Evolutionary conservation across 1,284 basidiomycete genomes (phyloP), one percentile per base, ranked within the genome.

Genomic region (Ganoderma leucocontextum): DNA sequence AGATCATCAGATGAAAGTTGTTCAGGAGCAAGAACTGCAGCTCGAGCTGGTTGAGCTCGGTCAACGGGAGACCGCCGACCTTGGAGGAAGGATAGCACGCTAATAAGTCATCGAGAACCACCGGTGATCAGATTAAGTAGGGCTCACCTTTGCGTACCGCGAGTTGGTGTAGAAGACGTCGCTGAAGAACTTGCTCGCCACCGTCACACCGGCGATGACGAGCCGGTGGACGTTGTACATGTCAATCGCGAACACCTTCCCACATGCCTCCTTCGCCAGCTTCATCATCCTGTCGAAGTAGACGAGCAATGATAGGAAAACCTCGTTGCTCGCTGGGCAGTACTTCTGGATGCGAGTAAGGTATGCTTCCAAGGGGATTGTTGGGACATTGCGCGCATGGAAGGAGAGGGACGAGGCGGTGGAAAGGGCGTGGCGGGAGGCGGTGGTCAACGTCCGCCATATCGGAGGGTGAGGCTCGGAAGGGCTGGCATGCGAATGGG

Each of bases 141-240:
- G 22, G 35, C 90, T 64, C 70, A 97, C 96, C 89, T 99, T 99
- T 67, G 97, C 97, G 79, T 99, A 99, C 44, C 97, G 87, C 38
- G 97, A 98, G 78, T 99, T 99, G n/a, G 97, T 99, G 82, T 99
- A 99, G 78, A 99, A 99, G 12, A 99, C 96, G 80, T 99, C 97
- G 69, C 94, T 96, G 80, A 99, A 99, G 80, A 99, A 99, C 81
- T 99, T 99, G 84, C 94, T 96, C 22, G 97, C 97, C 10, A 99
- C 97, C 2, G 97, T 99, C 35, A 99, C 94, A 4, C 97, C 97
- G 1, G 97, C 97, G 73, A 99, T 99, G 76, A 99, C 94, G 58
- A 99, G 49, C 84, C 80, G 89, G 81, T 99, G 97, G 35, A 99
- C 94, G 77, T 99, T 99, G 83, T 92, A 99, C 69, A 94, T 95